These are phyloP conservation scores for Davidsoniella eucalypti DNA, from an alignment of 2,329 filamentous ascomycete genomes.

Conservation along the genomic window DNA sequence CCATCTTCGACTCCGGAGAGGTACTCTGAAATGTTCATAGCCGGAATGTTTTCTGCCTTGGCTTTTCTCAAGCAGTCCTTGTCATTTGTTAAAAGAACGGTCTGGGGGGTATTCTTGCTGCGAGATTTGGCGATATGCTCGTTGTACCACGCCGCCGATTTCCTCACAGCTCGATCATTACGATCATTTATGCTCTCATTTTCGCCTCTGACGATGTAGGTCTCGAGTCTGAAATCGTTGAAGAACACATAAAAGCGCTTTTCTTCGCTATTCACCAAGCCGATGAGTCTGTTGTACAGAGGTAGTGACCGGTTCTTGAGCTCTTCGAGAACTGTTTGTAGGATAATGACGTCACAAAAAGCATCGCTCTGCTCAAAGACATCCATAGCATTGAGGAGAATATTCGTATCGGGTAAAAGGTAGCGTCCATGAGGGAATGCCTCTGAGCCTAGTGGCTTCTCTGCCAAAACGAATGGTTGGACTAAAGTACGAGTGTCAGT, in stretches of 20 bases:
- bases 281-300: conserved; percentile 82
- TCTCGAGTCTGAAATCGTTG: conserved; percentile 93
- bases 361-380: conserved; percentile 82
- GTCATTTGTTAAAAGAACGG: conserved; percentile 92
- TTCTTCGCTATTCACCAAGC: conserved; percentile 83
- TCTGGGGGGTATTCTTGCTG: conserved; percentile 46
- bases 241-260: conserved; percentile 99
- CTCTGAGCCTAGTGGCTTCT: conserved; percentile 70
- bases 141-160: conserved; percentile 77
- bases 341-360: conserved; percentile 91
- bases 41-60: conserved; percentile 54
- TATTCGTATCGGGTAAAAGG: conserved; percentile 89
- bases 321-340: conserved; percentile 94
- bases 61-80: conserved; percentile 74
- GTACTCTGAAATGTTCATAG: conserved; percentile 56
- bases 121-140: conserved; percentile 58
- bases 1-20: conserved; percentile 71
- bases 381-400: conserved; percentile 89
- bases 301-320: conserved; percentile 85
- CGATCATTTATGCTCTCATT: conserved; percentile 90
- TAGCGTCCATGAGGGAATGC: conserved; percentile 79
- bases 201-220: conserved; percentile 56
- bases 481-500: conserved; percentile 28
- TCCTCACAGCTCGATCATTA: conserved; percentile 81
- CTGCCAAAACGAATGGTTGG: conserved; percentile 72